Base-by-base conservation (phyloP, 2,329 filamentous ascomycete species). In the Alternaria metachromatica region DNA sequence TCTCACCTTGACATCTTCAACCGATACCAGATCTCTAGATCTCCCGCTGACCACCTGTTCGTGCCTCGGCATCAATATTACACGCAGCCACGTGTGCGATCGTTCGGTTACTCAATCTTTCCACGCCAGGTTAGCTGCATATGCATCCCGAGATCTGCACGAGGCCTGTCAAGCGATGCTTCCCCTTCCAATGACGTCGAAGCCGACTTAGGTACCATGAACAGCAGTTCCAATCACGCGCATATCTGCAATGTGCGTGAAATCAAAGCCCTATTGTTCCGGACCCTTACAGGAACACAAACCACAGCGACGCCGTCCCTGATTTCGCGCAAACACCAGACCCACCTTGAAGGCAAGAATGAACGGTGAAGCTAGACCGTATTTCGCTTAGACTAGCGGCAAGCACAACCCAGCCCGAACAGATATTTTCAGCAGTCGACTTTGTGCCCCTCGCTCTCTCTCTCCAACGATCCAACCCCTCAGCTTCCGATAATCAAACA, bases 101-200 rank as follows among this genome's bases (percentile, higher is more conserved):
- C 37, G 60, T 66, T 66, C 65, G 66, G 62, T 60, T 63, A 57
- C 59, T 62, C 65, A 60, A 60, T 65, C 63, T 53, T 57, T 64
- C 63, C 65, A 26, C 37, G 55, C 55, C 55, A 43, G 65, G 68
- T 64, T 71, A 71, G 67, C 61, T 57, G 62, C 48, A 56, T 65
- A 46, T 48, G 55, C 59, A 67, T 64, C 50, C 65, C 54, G 62
- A 49, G 63, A 65, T 65, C 59, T 65, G 60, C 59, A 60, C 46
- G 48, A 58, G 48, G 54, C 58, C 58, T 62, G 54, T 64, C 62
- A 62, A 62, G 62, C 62, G 62, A 61, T 41, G 30, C 18, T 45
- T 44, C 41, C 53, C 37, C 57, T 49, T 62, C 62, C 58, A 59
- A 65, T 65, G 63, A 63, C 51, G 63, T 65, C 25, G 33, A 30